Percentiles rank a stretch among this genome's conserved stretches.
Evolutionary conservation across 78 protist species (phyloP).

Genomic region (Salpingoeca rosetta): DNA sequence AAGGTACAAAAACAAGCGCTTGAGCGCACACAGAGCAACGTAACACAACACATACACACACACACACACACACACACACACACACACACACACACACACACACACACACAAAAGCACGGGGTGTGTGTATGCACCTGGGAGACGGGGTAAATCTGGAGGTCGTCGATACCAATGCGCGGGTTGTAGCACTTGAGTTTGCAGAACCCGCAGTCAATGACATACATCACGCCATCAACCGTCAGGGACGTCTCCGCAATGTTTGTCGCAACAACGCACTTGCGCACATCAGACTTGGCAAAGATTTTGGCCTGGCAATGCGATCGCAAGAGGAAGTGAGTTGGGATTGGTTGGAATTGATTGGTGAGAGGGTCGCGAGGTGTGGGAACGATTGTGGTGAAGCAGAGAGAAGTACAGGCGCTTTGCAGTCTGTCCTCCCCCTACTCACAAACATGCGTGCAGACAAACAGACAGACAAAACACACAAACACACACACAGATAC

Average conservation of each 20-base stretch:
- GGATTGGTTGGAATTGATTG: not conserved
- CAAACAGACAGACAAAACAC: no score
- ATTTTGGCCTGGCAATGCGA: constrained; percentile 74
- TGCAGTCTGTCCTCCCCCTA: no score
- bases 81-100: not conserved
- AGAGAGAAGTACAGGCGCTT: no score
- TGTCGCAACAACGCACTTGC: constrained; percentile 91
- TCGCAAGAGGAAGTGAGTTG: not conserved
- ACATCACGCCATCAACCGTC: constrained; percentile 77
- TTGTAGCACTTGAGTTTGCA: constrained; percentile 83
- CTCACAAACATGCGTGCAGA: no score
- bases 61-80: not conserved
- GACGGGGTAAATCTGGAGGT: constrained; percentile 62
- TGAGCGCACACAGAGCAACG: no score
- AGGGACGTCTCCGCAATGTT: constrained; percentile 94
- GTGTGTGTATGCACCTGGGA: not conserved
- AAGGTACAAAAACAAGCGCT: no score
- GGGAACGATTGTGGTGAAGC: no score
- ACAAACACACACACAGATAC: no score
- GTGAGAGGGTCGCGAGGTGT: no score
- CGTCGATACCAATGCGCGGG: constrained; percentile 91
- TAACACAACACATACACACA: no score
- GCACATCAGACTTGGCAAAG: constrained; percentile 66
- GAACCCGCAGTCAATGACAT: constrained; percentile 88
- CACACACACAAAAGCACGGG: no score